Evolutionary conservation across 2,329 filamentous ascomycete species (phyloP), one percentile per base, ranked within the genome.

Genomic region (Dactylonectria estremocensis): DNA sequence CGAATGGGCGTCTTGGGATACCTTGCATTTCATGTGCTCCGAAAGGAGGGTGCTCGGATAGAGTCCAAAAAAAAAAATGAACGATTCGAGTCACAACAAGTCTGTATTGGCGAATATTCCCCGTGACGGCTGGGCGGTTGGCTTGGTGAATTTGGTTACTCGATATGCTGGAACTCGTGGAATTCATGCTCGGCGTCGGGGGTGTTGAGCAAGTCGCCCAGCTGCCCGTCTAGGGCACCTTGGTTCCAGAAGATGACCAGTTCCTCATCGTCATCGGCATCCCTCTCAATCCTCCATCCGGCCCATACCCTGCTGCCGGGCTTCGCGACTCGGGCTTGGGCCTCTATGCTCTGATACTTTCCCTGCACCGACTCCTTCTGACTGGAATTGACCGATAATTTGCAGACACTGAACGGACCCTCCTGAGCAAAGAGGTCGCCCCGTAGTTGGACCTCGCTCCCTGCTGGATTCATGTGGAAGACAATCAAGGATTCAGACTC

Each of bases 1-100:
- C 81, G 78, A 84, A 80, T 81, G 81, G 86, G 86, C 86, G 86
- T 88, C 85, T 85, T 82, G 83, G 85, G 83, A 85, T 84, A 85
- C 82, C 83, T 85, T 85, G 82, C 83, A 84, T 85, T 85, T 85
- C 78, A 79, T 80, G 80, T 81, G 79, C 77, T 81, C 78, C 78
- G 78, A 77, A 78, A 74, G 76, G 77, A 76, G 76, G 75, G 76
- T 78, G 74, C 78, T 81, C 79, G 77, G 72, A 81, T 81, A 81
- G 77, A 77, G 75, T 74, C 76, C 71, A 78, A 79, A 77, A 75
- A 70, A 69, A 71, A 70, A 74, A 77, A 75, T 78, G 76, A 79
- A 76, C 77, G 74, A 79, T 76, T 79, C 77, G 77, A 81, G 72
- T 77, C 75, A 77, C 75, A 58, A 71, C 31, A 10, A 10, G 57